Percentiles rank a stretch among this genome's conserved stretches.
Conservation (phyloP, 768 basidiomycete genomes). For the Leccinum truebloodii region DNA sequence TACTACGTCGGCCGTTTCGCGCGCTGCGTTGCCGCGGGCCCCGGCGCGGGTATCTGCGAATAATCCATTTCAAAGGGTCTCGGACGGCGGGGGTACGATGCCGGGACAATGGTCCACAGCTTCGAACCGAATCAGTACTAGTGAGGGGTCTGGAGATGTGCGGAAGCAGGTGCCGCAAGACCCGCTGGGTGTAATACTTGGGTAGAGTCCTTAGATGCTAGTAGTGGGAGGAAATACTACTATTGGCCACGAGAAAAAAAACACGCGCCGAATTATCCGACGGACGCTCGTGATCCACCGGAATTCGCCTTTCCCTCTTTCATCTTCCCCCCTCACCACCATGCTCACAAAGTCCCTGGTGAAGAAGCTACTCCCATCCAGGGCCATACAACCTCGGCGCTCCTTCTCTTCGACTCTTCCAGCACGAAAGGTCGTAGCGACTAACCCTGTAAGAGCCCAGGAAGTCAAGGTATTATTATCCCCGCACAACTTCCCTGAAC, state of each 20-base stretch:
- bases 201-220: slow-evolving; percentile 14
- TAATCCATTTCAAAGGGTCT: slow-evolving; percentile 32
- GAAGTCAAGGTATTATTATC: slow-evolving; percentile 64
- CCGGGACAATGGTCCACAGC: slow-evolving; percentile 7
- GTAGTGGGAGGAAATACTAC: slow-evolving; percentile 2
- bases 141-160: slow-evolving; percentile 9
- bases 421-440: slow-evolving; percentile 61
- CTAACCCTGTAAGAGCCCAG: slow-evolving; percentile 77
- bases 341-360: slow-evolving; percentile 72
- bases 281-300: slow-evolving; percentile 17
- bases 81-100: slow-evolving; percentile 9
- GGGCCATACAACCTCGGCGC: slow-evolving; percentile 50
- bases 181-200: slow-evolving; percentile 30
- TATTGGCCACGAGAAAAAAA: slow-evolving; percentile 21
- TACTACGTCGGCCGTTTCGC: slow-evolving; percentile 8
- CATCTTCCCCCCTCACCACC: slow-evolving; percentile 25
- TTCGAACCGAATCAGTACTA: slow-evolving; percentile 1
- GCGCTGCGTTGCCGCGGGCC: slow-evolving; percentile 18
- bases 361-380: slow-evolving; percentile 28
- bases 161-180: slow-evolving; percentile 22
- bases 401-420: slow-evolving; percentile 68
- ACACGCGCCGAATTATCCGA: slow-evolving; percentile 12
- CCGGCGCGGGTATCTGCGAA: slow-evolving; percentile 29
- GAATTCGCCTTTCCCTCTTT: slow-evolving; percentile 8
- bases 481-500: slow-evolving; percentile 8